Evolutionary conservation across 768 basidiomycete species (phyloP), one percentile per base, ranked within the genome.

Genomic region (Leccinum imitatum): DNA sequence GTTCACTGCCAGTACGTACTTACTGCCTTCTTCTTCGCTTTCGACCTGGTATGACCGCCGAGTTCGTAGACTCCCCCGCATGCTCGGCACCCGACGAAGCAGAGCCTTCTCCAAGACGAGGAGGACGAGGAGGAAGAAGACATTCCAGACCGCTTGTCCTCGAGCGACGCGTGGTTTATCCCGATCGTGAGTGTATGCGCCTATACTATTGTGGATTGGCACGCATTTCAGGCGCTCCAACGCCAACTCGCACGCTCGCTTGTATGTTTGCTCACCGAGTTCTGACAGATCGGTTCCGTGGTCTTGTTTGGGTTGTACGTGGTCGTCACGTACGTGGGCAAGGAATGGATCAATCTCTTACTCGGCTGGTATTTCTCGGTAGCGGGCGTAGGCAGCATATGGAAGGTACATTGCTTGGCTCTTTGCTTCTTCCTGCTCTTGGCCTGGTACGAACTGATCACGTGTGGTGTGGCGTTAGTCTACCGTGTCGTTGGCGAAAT

Each of bases 291-390:
- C 60, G 93, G 90, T 5, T 92, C 91, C 1, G 78, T 78, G 6
- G 81, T 81, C 33, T 77, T 96, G 31, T 76, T 91, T 63, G 83
- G 86, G 5, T 71, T 94, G 61, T 95, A 89, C 67, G 61, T 82
- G 57, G 72, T 90, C 27, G 80, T 96, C 58, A 88, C 85, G 67
- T 93, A 87, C 70, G 74, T 90, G 55, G 91, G 92, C 33, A 84
- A 82, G 65, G 85, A 86, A 59, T 91, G 91, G 87, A 84, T 96
- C 58, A 95, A 95, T 73, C 83, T 82, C 80, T 64, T 94, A 6
- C 76, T 96, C 23, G 87, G 82, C 6, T 86, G 83, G 84, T 93
- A 90, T 66, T 90, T 90, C 63, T 80, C 87, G 23, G 33, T 90
- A 27, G 80, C 81, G 5, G 87, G 87, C 0, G 79, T 86, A 9